These are phyloP conservation scores for Skeletonema potamos DNA, from an alignment of 108 stramenopile species.

Conservation along the genomic window DNA sequence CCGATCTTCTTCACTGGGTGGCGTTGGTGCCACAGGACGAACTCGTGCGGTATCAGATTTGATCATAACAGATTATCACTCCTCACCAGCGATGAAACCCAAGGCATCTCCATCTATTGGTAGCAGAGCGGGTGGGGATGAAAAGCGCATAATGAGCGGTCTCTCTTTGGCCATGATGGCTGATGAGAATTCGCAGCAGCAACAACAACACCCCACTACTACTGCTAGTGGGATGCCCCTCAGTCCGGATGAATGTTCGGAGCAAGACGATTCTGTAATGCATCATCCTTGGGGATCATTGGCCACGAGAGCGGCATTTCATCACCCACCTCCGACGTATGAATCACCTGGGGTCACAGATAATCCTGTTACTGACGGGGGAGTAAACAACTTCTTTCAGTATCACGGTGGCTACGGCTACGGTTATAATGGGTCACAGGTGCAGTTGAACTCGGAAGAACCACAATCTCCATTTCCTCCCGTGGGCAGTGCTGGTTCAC, in stretches of 20 bases:
- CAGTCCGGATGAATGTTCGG: background rate
- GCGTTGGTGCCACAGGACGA: background rate
- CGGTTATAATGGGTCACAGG: constrained; percentile 42
- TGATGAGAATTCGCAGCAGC: constrained; percentile 8
- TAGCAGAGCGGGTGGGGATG: background rate
- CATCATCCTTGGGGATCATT: constrained; percentile 17
- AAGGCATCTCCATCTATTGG: constrained; percentile 5
- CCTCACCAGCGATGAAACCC: constrained; percentile 13
- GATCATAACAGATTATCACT: constrained; percentile 44
- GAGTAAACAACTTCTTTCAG: constrained; percentile 20
- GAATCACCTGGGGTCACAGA: background rate
- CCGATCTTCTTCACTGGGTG: background rate
- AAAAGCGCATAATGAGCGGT: constrained; percentile 45
- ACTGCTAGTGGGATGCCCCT: background rate
- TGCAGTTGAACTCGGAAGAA: constrained; percentile 1
- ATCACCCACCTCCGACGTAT: constrained; percentile 31
- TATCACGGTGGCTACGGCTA: constrained; percentile 43
- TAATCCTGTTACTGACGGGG: background rate
- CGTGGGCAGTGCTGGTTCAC: background rate
- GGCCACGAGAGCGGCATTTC: constrained; percentile 44
- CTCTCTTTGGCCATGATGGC: constrained; percentile 48
- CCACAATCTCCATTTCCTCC: constrained; percentile 1
- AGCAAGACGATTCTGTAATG: background rate
- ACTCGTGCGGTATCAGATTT: constrained; percentile 32
- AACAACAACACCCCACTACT: background rate